Base-by-base conservation (phyloP, 129 eudicot genomes). In the Escallonia rubra region DNA sequence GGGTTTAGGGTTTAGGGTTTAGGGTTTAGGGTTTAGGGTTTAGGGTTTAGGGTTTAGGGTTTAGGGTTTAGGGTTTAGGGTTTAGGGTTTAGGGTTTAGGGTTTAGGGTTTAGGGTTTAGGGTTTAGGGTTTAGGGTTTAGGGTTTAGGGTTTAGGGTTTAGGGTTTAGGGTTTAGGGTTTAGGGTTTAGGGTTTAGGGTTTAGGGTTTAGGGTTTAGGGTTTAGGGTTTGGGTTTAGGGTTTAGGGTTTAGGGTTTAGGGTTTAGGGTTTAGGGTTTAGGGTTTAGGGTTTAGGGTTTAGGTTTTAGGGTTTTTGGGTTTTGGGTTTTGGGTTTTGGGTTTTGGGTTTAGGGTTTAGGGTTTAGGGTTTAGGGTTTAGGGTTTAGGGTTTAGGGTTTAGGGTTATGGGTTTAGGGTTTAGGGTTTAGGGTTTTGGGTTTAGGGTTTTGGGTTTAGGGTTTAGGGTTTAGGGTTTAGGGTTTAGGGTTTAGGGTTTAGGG, bases 301-400 rank as follows among this genome's bases (percentile, higher is more conserved):
- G 43, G 64, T 12, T 59, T 59, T 59, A 59, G 64, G 64, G 3
- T 59, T 59, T 59, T n/a, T n/a, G n/a, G n/a, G n/a, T n/a, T n/a
- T n/a, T n/a, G n/a, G n/a, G n/a, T n/a, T n/a, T n/a, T n/a, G n/a
- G n/a, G n/a, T n/a, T n/a, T n/a, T n/a, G n/a, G n/a, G n/a, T n/a
- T n/a, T n/a, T n/a, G n/a, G n/a, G n/a, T n/a, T n/a, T n/a, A n/a
- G n/a, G n/a, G n/a, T n/a, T n/a, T n/a, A n/a, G n/a, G n/a, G n/a
- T n/a, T n/a, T n/a, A n/a, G n/a, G n/a, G n/a, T n/a, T n/a, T n/a
- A n/a, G n/a, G n/a, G n/a, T n/a, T n/a, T n/a, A n/a, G n/a, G n/a
- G n/a, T n/a, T n/a, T n/a, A n/a, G n/a, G n/a, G n/a, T n/a, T n/a
- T n/a, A n/a, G n/a, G n/a, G n/a, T n/a, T n/a, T n/a, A n/a, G n/a